These are phyloP conservation scores for Starmerella asiatica DNA, from an alignment of 805 yeast genomes.

Conservation along the genomic window DNA sequence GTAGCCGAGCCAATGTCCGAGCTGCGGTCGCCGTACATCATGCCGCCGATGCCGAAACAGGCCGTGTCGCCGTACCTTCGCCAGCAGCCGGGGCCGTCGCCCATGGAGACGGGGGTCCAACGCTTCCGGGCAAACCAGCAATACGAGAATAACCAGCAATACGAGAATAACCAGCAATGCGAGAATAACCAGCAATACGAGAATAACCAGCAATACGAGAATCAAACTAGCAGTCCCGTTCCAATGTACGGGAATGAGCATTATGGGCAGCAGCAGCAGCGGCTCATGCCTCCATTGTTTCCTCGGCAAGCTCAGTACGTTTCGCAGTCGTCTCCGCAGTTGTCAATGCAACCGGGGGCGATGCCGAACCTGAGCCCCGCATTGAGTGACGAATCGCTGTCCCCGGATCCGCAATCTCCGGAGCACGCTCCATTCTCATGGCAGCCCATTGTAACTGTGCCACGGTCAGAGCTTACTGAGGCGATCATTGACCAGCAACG, in stretches of 20 bases:
- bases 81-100: too few relatives aligned
- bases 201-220: too few relatives aligned
- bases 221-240: too few relatives aligned
- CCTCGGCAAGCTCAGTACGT: too few relatives aligned
- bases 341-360: not conserved
- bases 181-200: too few relatives aligned
- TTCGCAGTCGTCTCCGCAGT: not conserved
- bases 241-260: not conserved
- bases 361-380: slow-evolving; percentile 15
- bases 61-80: not conserved
- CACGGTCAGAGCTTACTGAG: slow-evolving; percentile 24
- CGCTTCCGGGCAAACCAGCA: too few relatives aligned
- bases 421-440: slow-evolving; percentile 21
- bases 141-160: too few relatives aligned
- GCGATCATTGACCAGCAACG: slow-evolving; percentile 26
- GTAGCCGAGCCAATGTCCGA: not conserved
- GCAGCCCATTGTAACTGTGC: slow-evolving; percentile 29
- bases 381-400: slow-evolving; percentile 14
- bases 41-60: not conserved
- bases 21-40: not conserved
- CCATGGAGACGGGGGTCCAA: too few relatives aligned
- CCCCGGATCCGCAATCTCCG: slow-evolving; percentile 12
- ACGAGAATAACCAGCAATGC: too few relatives aligned
- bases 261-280: not conserved
- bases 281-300: not conserved